Evolutionary conservation across 2,329 filamentous ascomycete genomes (phyloP), one percentile per base, ranked within the genome.

Genomic region (Diaporthe sp.): DNA sequence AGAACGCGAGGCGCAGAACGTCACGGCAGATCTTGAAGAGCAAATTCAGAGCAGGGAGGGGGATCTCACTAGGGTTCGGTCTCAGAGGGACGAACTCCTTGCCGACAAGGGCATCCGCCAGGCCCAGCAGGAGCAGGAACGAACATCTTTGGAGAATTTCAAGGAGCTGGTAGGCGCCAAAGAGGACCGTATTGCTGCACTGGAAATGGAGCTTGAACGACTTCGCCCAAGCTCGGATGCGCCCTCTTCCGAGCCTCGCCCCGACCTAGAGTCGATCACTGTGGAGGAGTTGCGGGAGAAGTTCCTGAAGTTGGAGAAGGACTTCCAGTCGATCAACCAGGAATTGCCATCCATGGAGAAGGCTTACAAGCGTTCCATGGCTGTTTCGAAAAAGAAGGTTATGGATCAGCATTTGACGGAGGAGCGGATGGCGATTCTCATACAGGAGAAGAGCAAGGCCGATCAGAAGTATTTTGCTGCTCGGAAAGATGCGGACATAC

Each of bases 381-480:
- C 92, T 31, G 85, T 98, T 75, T 95, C 95, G 10, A 93, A 93
- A 71, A 96, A 95, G 86, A 98, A 98, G 84, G 92, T 98, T 46
- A 90, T 93, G 80, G 95, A 98, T 77, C 92, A 94, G 71, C 87
- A 89, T 8, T 88, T 90, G 5, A 87, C 95, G 81, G 96, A 98
- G 85, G 95, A 98, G 74, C 94, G 93, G 77, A 88, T 96, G 51
- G 86, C 91, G 25, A 88, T 94, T 34, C 86, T 97, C 28, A 91
- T 91, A 55, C 94, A 95, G 0, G 95, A 99, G 84, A 99, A 99
- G 86, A 92, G 93, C 78, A 98, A 98, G 84, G 96, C 96, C 1
- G 97, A 99, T 81, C 96, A 98, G 82, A 98, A 98, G 84, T 99
- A 98, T 83, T 98, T 98, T 83, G 95, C 94, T 1, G 95, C 96